A percentile compares a stretch with the other conserved stretches of the same genome.
phyloP scores from a whole-genome alignment of 495 filamentous ascomycete genomes.

The Coniosporium apollinis region DNA sequence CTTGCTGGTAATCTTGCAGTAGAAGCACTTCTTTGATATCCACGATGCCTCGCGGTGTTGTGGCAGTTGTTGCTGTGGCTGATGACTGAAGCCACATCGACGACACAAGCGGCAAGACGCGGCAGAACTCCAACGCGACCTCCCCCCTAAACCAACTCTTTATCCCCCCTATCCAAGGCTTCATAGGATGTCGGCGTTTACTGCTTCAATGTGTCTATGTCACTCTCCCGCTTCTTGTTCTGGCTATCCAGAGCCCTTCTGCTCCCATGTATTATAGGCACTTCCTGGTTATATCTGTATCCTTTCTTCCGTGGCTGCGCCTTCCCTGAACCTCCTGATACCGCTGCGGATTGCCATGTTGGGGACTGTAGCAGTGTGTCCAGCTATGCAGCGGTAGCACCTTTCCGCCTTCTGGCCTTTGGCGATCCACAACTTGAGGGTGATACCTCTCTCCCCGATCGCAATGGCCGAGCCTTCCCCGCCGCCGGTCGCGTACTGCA shows the following conservation, averaged over 20 bases:
- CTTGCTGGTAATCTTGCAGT: no score
- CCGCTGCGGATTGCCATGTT: background rate
- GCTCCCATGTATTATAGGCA: slow-evolving; percentile 50
- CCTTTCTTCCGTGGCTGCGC: slow-evolving; percentile 67
- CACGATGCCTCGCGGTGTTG: no score
- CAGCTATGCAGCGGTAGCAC: slow-evolving; percentile 27
- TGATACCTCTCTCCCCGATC: slow-evolving; percentile 58
- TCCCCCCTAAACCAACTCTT: no score
- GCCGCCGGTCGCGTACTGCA: no score
- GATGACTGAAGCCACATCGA: no score
- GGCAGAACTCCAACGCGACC: no score
- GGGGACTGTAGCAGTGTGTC: background rate
- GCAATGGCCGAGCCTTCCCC: slow-evolving; percentile 41
- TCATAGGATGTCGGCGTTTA: no score
- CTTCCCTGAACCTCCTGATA: slow-evolving; percentile 44
- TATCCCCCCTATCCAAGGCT: no score
- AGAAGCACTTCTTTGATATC: no score
- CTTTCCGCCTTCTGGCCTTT: slow-evolving; percentile 77
- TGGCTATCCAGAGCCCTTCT: slow-evolving; percentile 34
- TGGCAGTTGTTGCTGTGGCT: no score
- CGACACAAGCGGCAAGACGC: no score
- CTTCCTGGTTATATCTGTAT: slow-evolving; percentile 75
- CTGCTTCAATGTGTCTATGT: slow-evolving; percentile 28
- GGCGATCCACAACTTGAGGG: slow-evolving; percentile 94
- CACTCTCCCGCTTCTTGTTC: slow-evolving; percentile 20